phyloP scores from a whole-genome alignment of 768 basidiomycete genomes.

The Gymnopilus junonius region DNA sequence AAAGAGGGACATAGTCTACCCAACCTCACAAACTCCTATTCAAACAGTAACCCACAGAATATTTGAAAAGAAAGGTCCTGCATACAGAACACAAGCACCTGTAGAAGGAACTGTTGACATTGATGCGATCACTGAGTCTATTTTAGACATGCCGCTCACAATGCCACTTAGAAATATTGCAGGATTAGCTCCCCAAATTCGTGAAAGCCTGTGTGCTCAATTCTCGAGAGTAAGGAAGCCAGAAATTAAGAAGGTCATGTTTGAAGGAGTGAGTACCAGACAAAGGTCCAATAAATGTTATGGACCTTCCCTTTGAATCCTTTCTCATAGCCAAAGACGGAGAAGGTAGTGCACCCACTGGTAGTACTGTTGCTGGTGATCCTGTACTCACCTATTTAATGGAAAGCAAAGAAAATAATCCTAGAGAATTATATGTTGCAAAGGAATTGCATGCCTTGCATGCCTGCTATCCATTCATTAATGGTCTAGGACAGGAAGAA shows the following conservation, averaged over 20 bases:
- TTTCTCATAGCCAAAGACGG: background rate
- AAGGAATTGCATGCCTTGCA: conserved; percentile 23
- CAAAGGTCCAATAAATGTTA: background rate
- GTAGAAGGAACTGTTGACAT: background rate
- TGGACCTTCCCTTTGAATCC: background rate
- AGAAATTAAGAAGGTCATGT: background rate
- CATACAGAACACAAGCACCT: background rate
- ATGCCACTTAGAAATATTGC: background rate
- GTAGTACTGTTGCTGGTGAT: background rate
- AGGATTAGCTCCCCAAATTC: background rate
- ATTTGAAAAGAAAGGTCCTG: too few relatives aligned
- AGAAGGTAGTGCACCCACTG: background rate
- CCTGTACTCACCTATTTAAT: background rate
- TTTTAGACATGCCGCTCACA: background rate
- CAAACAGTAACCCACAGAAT: too few relatives aligned
- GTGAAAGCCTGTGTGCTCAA: background rate
- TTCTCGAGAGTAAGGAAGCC: background rate
- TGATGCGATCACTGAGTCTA: background rate
- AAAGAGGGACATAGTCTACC: background rate
- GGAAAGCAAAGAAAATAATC: too few relatives aligned
- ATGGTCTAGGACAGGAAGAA: conserved; percentile 15
- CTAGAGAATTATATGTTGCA: conserved; percentile 6
- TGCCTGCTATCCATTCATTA: conserved; percentile 15
- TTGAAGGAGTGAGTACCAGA: background rate
- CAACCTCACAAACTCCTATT: background rate